Evolutionary conservation across 768 basidiomycete species (phyloP), one percentile per base, ranked within the genome.

Genomic region (Mycena epipterygia): DNA sequence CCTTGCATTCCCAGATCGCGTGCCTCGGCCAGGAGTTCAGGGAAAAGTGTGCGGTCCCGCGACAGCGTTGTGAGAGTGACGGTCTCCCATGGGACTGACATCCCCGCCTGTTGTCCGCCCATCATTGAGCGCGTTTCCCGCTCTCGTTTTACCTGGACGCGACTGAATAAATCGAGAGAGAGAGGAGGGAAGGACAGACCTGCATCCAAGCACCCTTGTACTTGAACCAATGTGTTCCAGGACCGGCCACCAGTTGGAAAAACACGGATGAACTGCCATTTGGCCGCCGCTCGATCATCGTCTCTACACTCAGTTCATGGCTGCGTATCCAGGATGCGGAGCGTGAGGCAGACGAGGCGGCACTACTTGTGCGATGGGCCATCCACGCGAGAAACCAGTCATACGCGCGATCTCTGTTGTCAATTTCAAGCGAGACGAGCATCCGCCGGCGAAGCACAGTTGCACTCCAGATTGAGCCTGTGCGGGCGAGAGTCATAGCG

Each of bases 351-450:
- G 75, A 76, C 23, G 77, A 76, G 13, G 78, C 68, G 2, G 80
- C 63, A 56, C 80, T 70, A 33, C 76, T 80, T 1, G 89, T 84
- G 68, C 94, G 92, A 56, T 88, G 87, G 9, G 96, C 90, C 94
- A 99, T 95, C 97, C 98, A 99, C 57, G 92, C 85, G 46, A 99
- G 89, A 80, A 99, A 97, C 96, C 98, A 99, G 52, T 95, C 93
- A 80, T 99, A 99, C 12, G 97, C 87, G 41, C 89, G 92, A 80
- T 99, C 98, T 77, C 95, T 96, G 78, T 96, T 97, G 70, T 94
- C 95, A 74, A 99, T 95, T 83, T 99, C 98, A 60, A 99, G 89
- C 17, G 95, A 92, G 41, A 99, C 96, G 60, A 99, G 91, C 85
- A 99, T 88, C 44, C 97, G 90, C 35, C 98, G 88, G 56, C 93